Evolutionary conservation across 2,329 filamentous ascomycete species (phyloP).

Genomic region (Neonectria neomacrospora): DNA sequence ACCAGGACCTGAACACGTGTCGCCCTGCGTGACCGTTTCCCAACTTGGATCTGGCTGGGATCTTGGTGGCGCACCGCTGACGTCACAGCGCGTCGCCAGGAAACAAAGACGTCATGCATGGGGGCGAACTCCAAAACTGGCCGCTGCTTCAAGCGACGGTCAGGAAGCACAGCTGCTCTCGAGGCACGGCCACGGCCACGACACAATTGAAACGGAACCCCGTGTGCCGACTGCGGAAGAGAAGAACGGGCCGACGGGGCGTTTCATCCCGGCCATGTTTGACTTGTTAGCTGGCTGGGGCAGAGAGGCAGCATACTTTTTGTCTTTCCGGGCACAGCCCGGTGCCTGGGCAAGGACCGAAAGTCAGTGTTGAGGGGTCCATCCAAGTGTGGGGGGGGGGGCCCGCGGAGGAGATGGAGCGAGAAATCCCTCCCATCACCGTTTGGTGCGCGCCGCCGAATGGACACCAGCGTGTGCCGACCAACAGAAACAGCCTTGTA

Average conservation of each 20-base stretch:
- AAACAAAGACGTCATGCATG: constrained; percentile 43
- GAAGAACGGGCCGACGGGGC: background rate
- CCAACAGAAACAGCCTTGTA: background rate
- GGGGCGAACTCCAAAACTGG: constrained; percentile 33
- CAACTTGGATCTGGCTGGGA: constrained; percentile 46
- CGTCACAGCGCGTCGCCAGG: constrained; percentile 37
- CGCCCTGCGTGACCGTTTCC: constrained; percentile 39
- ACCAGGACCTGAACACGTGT: constrained; percentile 40
- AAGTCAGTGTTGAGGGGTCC: constrained; percentile 1
- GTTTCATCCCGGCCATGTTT: background rate
- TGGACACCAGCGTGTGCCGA: constrained; percentile 8
- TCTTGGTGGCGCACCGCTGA: constrained; percentile 46
- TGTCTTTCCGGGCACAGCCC: background rate
- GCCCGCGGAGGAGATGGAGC: background rate
- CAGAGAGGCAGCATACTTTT: background rate
- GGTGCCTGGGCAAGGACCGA: constrained; percentile 14
- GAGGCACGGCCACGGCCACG: constrained; percentile 29
- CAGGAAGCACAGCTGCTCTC: constrained; percentile 8
- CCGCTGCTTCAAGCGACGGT: constrained; percentile 38
- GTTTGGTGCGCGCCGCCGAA: constrained; percentile 7
- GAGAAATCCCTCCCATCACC: constrained; percentile 11
- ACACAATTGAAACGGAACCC: constrained; percentile 20
- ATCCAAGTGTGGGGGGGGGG: constrained; percentile 14
- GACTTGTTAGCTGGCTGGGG: background rate
- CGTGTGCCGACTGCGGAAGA: constrained; percentile 1